phyloP scores from a whole-genome alignment of 305 asterid species.

The Fraxinus sp. region DNA sequence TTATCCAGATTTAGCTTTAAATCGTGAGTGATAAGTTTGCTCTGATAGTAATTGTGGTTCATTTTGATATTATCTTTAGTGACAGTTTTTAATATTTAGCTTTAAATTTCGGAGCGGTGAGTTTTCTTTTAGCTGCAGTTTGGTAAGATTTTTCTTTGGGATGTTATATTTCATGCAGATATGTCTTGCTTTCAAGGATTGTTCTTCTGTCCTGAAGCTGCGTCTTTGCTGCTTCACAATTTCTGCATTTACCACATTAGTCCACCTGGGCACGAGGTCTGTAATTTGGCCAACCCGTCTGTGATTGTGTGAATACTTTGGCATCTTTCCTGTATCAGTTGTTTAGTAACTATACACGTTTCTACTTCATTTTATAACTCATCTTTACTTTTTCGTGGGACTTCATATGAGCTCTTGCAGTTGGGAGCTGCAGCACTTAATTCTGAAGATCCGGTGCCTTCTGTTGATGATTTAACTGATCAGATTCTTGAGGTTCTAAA shows the following conservation, averaged over 20 bases:
- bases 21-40: constrained; percentile 53
- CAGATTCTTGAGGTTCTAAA: constrained; percentile 81
- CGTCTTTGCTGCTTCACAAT: constrained; percentile 73
- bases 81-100: neutral
- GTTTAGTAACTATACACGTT: neutral
- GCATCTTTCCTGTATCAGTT: constrained; percentile 4
- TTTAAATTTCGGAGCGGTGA: neutral
- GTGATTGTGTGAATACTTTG: constrained; percentile 10
- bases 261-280: constrained; percentile 92
- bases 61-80: constrained; percentile 1
- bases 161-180: constrained; percentile 42
- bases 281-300: constrained; percentile 32
- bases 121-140: neutral
- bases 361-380: constrained; percentile 36
- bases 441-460: constrained; percentile 52
- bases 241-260: constrained; percentile 80
- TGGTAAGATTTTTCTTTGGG: neutral
- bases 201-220: constrained; percentile 89
- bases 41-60: constrained; percentile 1
- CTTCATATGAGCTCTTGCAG: constrained; percentile 79
- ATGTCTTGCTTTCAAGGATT: constrained; percentile 81
- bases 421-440: constrained; percentile 84
- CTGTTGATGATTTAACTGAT: constrained; percentile 73
- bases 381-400: constrained; percentile 43
- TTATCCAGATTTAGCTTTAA: constrained; percentile 80